Evolutionary conservation across 768 basidiomycete genomes (phyloP), one percentile per base, ranked within the genome.

Genomic region (Mrakia frigida): DNA sequence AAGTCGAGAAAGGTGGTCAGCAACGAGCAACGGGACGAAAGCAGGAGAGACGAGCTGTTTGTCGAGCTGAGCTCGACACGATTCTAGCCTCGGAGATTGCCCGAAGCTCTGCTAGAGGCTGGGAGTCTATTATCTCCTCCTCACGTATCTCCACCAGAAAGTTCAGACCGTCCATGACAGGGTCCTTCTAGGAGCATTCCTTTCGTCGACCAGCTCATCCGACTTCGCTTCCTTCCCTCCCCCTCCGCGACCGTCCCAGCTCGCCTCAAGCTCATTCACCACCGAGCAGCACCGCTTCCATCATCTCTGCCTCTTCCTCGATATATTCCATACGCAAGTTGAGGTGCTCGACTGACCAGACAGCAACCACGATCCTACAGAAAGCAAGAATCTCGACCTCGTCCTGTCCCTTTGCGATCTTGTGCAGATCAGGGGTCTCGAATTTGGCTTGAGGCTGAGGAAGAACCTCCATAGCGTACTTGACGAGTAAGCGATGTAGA

Each of bases 401-500:
- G 80, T 88, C 87, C 76, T 88, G 85, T 80, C 93, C 91, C 39
- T 93, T 91, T 37, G 93, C 92, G 74, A 95, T 88, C 6, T 90
- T 88, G 81, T 93, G 92, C 65, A 97, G 86, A 84, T 94, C 90
- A 16, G 94, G 95, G 14, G 95, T 93, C 79, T 92, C 91, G 52
- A 61, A 95, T 87, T 13, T 88, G 78, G 76, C 46, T 73, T 78
- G 76, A 25, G 16, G 31, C 7, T 67, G 73, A 16, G 35, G 25
- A 4, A 46, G 50, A 3, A 9, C 37, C 9, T 14, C 90, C 68
- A 89, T 88, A 80, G 91, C 91, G 83, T 94, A 96, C 81, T 93
- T 92, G 2, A 91, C 92, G 86, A 94, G 90, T 53, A 94, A 88
- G 63, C 93, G 87, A 83, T 93, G 94, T 70, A 94, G 86, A 33